Evolutionary conservation across 306 rosid genomes (phyloP).

Genomic region (Luffa aegyptiaca): DNA sequence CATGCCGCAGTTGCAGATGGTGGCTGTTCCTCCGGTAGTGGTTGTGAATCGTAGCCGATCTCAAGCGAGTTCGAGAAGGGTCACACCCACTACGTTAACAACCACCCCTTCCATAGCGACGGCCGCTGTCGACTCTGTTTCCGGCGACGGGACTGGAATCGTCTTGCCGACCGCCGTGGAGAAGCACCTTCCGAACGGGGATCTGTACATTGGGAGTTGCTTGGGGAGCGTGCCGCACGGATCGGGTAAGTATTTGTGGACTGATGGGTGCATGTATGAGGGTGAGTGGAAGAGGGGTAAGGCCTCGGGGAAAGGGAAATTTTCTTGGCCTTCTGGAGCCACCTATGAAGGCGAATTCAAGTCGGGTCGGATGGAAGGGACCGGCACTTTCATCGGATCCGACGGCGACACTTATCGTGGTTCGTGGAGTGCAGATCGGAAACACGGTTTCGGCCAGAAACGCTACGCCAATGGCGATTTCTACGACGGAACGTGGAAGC

Average conservation of each 20-base stretch:
- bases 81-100: conserved; percentile 43
- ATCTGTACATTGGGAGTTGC: conserved; percentile 77
- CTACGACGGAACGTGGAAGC: conserved; percentile 74
- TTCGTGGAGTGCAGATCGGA: conserved; percentile 61
- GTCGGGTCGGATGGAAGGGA: conserved; percentile 88
- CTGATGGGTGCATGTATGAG: conserved; percentile 88
- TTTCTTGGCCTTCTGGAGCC: conserved; percentile 96
- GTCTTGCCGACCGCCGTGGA: conserved; percentile 10
- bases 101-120: background rate
- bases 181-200: conserved; percentile 61
- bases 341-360: conserved; percentile 88
- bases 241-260: conserved; percentile 87
- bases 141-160: background rate
- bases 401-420: conserved; percentile 76
- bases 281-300: conserved; percentile 90
- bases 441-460: conserved; percentile 67
- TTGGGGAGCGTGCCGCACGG: conserved; percentile 58
- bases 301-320: conserved; percentile 78
- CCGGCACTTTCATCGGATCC: conserved; percentile 72
- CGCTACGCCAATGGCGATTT: conserved; percentile 73
- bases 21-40: conserved; percentile 20
- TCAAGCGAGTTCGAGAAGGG: conserved; percentile 50
- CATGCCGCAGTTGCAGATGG: conserved; percentile 13
- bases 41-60: conserved; percentile 40
- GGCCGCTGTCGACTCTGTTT: background rate